These are phyloP conservation scores for Sugiyamaella qingdaonensis DNA, from an alignment of 805 yeast species.

Conservation along the genomic window DNA sequence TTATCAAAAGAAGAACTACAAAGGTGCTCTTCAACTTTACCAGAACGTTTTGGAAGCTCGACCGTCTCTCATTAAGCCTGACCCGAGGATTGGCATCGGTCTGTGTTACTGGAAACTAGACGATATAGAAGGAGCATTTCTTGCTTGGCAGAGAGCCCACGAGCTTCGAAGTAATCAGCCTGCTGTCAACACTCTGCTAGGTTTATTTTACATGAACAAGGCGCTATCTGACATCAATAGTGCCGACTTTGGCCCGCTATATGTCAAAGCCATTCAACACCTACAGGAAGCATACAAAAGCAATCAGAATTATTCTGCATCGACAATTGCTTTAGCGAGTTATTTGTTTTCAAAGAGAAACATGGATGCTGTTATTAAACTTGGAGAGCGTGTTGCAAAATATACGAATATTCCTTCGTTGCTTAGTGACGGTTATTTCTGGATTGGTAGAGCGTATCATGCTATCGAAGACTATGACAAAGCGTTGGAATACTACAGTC, in stretches of 20 bases:
- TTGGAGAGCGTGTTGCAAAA: conserved; percentile 49
- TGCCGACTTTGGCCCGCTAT: conserved; percentile 52
- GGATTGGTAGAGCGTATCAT: conserved; percentile 82
- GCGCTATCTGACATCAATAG: conserved; percentile 51
- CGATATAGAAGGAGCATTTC: conserved; percentile 68
- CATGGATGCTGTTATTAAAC: conserved; percentile 50
- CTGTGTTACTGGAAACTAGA: conserved; percentile 87
- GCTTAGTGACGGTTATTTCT: conserved; percentile 63
- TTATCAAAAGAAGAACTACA: conserved; percentile 66
- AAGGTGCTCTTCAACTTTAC: conserved; percentile 70
- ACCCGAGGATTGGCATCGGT: conserved; percentile 93
- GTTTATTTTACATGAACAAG: conserved; percentile 63
- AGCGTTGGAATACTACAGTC: conserved; percentile 70
- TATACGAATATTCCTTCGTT: conserved; percentile 39
- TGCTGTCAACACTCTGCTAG: conserved; percentile 61
- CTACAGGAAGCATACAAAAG: conserved; percentile 39
- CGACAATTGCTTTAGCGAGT: conserved; percentile 63
- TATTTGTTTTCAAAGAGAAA: conserved; percentile 69
- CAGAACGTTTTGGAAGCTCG: conserved; percentile 76
- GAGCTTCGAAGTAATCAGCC: conserved; percentile 58
- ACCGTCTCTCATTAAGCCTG: conserved; percentile 71
- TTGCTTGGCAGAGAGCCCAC: conserved; percentile 77
- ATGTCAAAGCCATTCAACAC: conserved; percentile 52
- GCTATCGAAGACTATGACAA: conserved; percentile 54
- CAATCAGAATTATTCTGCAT: conserved; percentile 50